Evolutionary conservation across 1,284 basidiomycete species (phyloP).

Genomic region (Cystobasidiaceae sp.): DNA sequence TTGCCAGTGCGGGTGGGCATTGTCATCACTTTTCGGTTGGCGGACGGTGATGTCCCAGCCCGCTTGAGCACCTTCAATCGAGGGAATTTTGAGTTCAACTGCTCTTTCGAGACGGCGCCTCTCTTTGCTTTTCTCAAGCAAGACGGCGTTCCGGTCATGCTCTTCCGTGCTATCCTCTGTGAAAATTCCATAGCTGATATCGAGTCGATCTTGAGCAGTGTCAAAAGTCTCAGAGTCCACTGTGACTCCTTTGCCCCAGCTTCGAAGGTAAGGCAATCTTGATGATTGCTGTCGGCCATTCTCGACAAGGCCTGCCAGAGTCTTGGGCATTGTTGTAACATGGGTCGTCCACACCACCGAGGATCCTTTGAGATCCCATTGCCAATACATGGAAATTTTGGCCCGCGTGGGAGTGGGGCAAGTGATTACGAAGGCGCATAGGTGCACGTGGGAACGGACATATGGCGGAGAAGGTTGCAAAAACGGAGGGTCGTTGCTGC

Average conservation of each 20-base stretch:
- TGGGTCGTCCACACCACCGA: slow-evolving; percentile 58
- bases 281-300: slow-evolving; percentile 66
- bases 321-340: slow-evolving; percentile 56
- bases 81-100: slow-evolving; percentile 65
- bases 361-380: slow-evolving; percentile 84
- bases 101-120: slow-evolving; percentile 63
- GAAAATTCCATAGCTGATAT: slow-evolving; percentile 78
- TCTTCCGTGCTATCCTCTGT: slow-evolving; percentile 53
- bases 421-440: slow-evolving; percentile 92
- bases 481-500: slow-evolving; percentile 78
- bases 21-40: slow-evolving; percentile 58
- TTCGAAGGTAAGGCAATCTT: slow-evolving; percentile 66
- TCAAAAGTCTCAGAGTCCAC: slow-evolving; percentile 73
- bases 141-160: slow-evolving; percentile 52
- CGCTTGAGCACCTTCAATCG: slow-evolving; percentile 56
- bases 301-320: slow-evolving; percentile 72
- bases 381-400: slow-evolving; percentile 43
- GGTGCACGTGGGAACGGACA: slow-evolving; percentile 79
- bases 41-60: slow-evolving; percentile 82
- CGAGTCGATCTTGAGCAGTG: slow-evolving; percentile 70
- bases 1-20: slow-evolving; percentile 40
- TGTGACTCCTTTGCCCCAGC: slow-evolving; percentile 76
- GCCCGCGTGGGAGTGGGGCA: slow-evolving; percentile 35
- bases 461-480: slow-evolving; percentile 89
- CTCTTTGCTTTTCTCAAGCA: slow-evolving; percentile 60